Evolutionary conservation across 2,329 filamentous ascomycete genomes (phyloP), one percentile per base, ranked within the genome.

Genomic region (Trichoderma oligosporum): DNA sequence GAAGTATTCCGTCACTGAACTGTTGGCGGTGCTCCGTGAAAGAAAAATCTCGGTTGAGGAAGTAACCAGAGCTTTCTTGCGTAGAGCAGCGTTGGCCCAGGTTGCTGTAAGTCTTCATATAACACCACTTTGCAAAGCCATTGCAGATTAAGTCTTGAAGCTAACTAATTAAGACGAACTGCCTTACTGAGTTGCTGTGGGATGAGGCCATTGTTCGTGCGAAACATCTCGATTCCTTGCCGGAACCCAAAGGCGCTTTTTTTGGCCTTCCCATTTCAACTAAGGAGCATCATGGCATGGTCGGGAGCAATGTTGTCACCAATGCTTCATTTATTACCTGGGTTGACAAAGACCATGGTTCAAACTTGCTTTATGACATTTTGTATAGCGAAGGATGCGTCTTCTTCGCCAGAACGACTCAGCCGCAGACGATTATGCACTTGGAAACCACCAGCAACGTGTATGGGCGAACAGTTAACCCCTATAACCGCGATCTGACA

Each of bases 371-470:
- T 0, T 71, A 70, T 31, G 63, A 69, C 35, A 64, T 61, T 3
- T 56, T 71, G 1, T 70, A 63, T 25, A 63, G 63, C 0, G 62
- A 71, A 36, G 69, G 68, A 0, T 70, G 68, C 25, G 2, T 86
- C 14, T 60, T 67, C n/a, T 84, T 86, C 64, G 81, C 82, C 58
- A 88, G 89, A 68, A 89, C 87, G 0, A 89, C 87, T 56, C 78
- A 88, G 5, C 85, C 86, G 0, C 82, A 84, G 62, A 78, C 76
- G 0, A 71, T 84, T 46, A 76, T 76, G 67, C 74, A 76, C 14
- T 66, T 85, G 35, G 85, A 88, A 65, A 81, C 78, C 3, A 76
- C 79, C 38, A 87, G 85, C 63, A 86, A 88, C 62, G 69, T 87
- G 18, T 84, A 81, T 57, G 85, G 84, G 1, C 77, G 81, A 31